These are phyloP conservation scores for Vitis labrusca DNA, from an alignment of 164 flowering plant genomes.

Conservation along the genomic window DNA sequence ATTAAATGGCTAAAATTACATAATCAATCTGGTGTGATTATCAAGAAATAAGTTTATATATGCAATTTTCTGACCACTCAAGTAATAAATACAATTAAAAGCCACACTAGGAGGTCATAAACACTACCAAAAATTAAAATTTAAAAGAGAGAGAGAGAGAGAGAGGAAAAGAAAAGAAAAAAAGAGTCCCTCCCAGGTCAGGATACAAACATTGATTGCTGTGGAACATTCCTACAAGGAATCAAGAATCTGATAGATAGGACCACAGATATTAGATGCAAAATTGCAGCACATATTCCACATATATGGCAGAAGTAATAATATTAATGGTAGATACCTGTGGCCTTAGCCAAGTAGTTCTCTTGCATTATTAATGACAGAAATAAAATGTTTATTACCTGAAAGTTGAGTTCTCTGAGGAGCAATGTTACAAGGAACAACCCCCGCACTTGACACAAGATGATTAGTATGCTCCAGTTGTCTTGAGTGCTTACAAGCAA, in stretches of 20 bases:
- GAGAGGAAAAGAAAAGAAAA: no score
- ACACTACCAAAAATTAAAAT: no score
- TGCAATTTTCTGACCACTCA: not conserved
- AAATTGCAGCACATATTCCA: not conserved
- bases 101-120: not conserved
- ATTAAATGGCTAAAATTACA: not conserved
- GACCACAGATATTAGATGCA: no score
- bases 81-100: not conserved
- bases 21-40: not conserved
- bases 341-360: not conserved
- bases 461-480: slow-evolving; percentile 26
- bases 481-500: slow-evolving; percentile 40
- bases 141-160: no score
- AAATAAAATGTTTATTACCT: slow-evolving; percentile 24
- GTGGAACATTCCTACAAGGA: no score
- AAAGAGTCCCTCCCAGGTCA: no score
- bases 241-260: no score
- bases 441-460: not conserved
- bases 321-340: not conserved
- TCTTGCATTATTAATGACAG: not conserved
- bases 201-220: no score
- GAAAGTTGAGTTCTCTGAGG: slow-evolving; percentile 16
- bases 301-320: not conserved
- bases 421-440: slow-evolving; percentile 13
- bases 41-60: no score